Conservation (phyloP, 2,329 filamentous ascomycete genomes). For the Diplodia intermedia region DNA sequence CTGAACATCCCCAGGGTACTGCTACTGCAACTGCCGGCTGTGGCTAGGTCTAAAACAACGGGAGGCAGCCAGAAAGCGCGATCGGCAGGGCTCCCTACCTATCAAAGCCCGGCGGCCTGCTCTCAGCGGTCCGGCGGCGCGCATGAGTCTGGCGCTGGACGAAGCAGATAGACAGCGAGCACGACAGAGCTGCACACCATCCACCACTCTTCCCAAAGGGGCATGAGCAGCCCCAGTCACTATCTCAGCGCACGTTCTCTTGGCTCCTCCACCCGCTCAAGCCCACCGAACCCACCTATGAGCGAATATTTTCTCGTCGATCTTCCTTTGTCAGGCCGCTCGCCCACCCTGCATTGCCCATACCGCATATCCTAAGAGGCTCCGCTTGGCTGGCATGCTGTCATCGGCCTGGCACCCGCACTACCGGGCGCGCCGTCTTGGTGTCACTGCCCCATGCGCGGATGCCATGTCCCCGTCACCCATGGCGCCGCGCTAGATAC, state of each 20-base stretch:
- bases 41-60: slow-evolving; percentile 5
- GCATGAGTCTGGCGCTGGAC: neutral
- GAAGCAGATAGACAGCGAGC: neutral
- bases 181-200: slow-evolving; percentile 14
- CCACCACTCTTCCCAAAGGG: slow-evolving; percentile 18
- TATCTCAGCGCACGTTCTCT: slow-evolving; percentile 28
- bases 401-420: slow-evolving; percentile 18
- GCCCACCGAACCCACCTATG: slow-evolving; percentile 23
- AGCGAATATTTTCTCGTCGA: slow-evolving; percentile 25
- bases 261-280: slow-evolving; percentile 15
- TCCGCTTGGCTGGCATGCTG: slow-evolving; percentile 24
- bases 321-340: slow-evolving; percentile 18
- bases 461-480: slow-evolving; percentile 7
- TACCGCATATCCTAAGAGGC: slow-evolving; percentile 14
- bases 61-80: neutral
- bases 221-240: slow-evolving; percentile 14
- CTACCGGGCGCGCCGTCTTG: slow-evolving; percentile 6
- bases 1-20: neutral
- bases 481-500: slow-evolving; percentile 13
- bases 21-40: slow-evolving; percentile 1
- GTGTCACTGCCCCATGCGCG: slow-evolving; percentile 5
- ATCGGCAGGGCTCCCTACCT: slow-evolving; percentile 13
- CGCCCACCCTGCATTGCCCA: slow-evolving; percentile 12
- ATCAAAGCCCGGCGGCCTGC: neutral
- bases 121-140: slow-evolving; percentile 13